phyloP scores from a whole-genome alignment of 108 stramenopile species.

The Pelagomonas calceolata region DNA sequence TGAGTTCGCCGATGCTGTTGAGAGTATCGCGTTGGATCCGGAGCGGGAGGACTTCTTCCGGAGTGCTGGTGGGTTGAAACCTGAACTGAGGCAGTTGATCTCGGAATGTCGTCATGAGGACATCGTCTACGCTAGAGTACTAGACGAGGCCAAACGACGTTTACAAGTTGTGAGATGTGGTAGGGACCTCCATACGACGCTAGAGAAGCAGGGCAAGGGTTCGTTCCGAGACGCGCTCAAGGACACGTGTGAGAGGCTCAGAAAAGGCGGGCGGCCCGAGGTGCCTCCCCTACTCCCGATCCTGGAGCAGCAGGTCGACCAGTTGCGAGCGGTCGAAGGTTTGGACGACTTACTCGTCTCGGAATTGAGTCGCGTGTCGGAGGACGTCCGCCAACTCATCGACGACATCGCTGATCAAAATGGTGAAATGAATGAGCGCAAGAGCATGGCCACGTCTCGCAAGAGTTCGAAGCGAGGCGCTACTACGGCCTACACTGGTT shows the following conservation, averaged over 20 bases:
- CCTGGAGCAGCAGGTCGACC: slow-evolving; percentile 22
- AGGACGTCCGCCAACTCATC: slow-evolving; percentile 24
- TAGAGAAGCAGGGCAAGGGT: slow-evolving; percentile 30
- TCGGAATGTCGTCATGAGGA: slow-evolving; percentile 22
- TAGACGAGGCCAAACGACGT: slow-evolving; percentile 11
- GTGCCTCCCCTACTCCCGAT: slow-evolving; percentile 18
- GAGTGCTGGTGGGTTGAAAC: slow-evolving; percentile 29
- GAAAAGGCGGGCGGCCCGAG: slow-evolving; percentile 22
- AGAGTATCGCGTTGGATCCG: slow-evolving; percentile 12
- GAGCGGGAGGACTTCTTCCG: slow-evolving; percentile 28
- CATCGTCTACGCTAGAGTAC: slow-evolving; percentile 21
- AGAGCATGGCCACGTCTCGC: background rate
- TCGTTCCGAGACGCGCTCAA: slow-evolving; percentile 6
- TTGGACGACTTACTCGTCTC: slow-evolving; percentile 16
- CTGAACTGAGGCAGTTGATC: slow-evolving; percentile 14
- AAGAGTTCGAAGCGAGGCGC: background rate
- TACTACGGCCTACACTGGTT: background rate
- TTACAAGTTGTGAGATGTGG: slow-evolving; percentile 25
- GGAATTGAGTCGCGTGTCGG: slow-evolving; percentile 8
- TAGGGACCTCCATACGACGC: slow-evolving; percentile 19
- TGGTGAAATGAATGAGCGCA: background rate
- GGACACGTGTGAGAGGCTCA: slow-evolving; percentile 27
- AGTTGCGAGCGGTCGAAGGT: slow-evolving; percentile 20
- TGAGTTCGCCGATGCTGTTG: slow-evolving; percentile 9
- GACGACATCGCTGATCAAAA: background rate